Evolutionary conservation across 139 green algal genomes (phyloP), one percentile per base, ranked within the genome.

Genomic region (Chlorella sp.): DNA sequence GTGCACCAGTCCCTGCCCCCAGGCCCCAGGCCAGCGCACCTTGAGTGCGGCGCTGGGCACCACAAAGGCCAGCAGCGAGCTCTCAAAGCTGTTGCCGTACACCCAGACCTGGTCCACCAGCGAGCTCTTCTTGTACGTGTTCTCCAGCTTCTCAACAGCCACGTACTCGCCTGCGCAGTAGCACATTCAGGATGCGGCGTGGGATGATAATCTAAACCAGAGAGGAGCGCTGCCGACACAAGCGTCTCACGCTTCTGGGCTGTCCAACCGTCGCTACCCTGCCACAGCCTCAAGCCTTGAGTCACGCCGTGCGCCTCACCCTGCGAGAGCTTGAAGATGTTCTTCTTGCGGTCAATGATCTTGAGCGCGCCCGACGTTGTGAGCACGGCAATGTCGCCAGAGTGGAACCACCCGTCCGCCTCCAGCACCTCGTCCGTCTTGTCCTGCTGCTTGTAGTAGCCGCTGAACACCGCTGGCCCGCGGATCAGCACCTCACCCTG

Each of bases 251-350:
- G n/a, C n/a, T n/a, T n/a, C n/a, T n/a, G n/a, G n/a, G n/a, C n/a
- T n/a, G n/a, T n/a, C n/a, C n/a, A n/a, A n/a, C n/a, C n/a, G n/a
- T n/a, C n/a, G n/a, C n/a, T n/a, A n/a, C n/a, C n/a, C n/a, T n/a
- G n/a, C n/a, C n/a, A n/a, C n/a, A n/a, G n/a, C n/a, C n/a, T n/a
- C n/a, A n/a, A n/a, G n/a, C 27, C 24, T 5, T 65, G 6, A 31
- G 83, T 99, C 55, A 32, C 99, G n/a, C n/a, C n/a, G n/a, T n/a
- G n/a, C n/a, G n/a, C n/a, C 62, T 30, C 67, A 82, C 86, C 90
- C 81, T 97, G 93, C 17, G 81, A 83, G 27, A 98, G 91, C 90
- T 99, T 99, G 91, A 99, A 98, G 85, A 99, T 99, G 90, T 98
- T 98, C 87, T 98, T 98, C 83, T 97, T 97, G 75, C 80, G 86